Percentiles rank a stretch among this genome's conserved stretches.
These are phyloP conservation scores for Aspergillus avenaceus DNA, from an alignment of 495 filamentous ascomycete genomes.

Conservation along the genomic window DNA sequence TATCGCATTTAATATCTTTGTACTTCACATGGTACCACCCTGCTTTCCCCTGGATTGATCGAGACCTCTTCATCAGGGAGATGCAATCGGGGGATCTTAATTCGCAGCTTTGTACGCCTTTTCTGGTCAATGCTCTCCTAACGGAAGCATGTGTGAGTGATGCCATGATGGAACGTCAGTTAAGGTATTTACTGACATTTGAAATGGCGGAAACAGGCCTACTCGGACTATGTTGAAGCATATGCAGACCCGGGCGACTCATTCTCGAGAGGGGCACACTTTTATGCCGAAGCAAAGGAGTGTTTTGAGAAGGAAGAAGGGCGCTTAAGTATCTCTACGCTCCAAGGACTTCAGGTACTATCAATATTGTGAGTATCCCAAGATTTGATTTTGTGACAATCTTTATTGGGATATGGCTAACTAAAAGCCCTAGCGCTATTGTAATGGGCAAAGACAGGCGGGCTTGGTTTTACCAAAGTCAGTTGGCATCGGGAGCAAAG, in stretches of 20 bases:
- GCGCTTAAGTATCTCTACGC: slow-evolving; percentile 2
- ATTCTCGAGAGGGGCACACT: slow-evolving; percentile 18
- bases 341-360: slow-evolving; percentile 15
- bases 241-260: slow-evolving; percentile 9
- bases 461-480: slow-evolving; percentile 13
- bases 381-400: too few species aligned
- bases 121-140: neutral
- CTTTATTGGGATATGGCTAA: too few species aligned
- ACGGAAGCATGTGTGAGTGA: neutral
- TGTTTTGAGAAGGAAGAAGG: slow-evolving; percentile 12
- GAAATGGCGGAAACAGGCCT: too few species aligned
- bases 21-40: neutral
- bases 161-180: too few species aligned
- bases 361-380: too few species aligned
- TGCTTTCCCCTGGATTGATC: neutral
- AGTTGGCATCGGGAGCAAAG: too few species aligned
- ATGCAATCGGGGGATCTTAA: neutral
- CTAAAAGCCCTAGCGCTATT: too few species aligned
- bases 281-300: slow-evolving; percentile 20
- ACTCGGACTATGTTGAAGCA: slow-evolving; percentile 20
- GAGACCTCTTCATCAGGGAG: neutral
- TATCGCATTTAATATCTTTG: neutral
- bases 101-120: neutral
- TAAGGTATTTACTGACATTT: too few species aligned
- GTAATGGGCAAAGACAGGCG: slow-evolving; percentile 17